These are phyloP conservation scores for Cubamyces lactineus DNA, from an alignment of 768 basidiomycete genomes.

Conservation along the genomic window DNA sequence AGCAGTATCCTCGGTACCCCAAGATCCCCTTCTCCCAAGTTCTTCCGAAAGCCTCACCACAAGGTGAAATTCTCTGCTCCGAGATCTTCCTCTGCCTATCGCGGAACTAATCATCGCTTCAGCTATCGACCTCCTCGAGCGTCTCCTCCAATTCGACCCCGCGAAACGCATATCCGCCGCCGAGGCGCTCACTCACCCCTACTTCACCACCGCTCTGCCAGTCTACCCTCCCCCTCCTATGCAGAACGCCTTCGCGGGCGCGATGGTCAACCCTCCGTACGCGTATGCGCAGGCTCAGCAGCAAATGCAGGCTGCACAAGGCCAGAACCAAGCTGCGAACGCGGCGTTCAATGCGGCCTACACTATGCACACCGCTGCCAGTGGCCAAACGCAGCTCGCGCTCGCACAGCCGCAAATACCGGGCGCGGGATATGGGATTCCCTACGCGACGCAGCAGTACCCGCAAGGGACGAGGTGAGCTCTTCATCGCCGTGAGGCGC, in stretches of 20 bases:
- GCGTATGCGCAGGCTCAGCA: slow-evolving; percentile 51
- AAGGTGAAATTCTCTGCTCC: slow-evolving; percentile 52
- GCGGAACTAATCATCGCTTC: slow-evolving; percentile 1
- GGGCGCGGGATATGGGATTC: slow-evolving; percentile 21
- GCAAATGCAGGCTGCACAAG: slow-evolving; percentile 44
- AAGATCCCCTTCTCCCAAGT: slow-evolving; percentile 82
- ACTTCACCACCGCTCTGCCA: slow-evolving; percentile 64
- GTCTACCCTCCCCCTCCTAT: slow-evolving; percentile 60
- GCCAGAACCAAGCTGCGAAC: slow-evolving; percentile 38
- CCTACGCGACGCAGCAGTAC: slow-evolving; percentile 18
- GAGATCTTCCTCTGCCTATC: not conserved
- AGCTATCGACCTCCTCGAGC: slow-evolving; percentile 93
- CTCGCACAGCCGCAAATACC: slow-evolving; percentile 23
- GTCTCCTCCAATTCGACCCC: slow-evolving; percentile 95
- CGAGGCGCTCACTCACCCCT: slow-evolving; percentile 90
- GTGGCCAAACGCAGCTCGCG: slow-evolving; percentile 14
- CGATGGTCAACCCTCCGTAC: slow-evolving; percentile 42
- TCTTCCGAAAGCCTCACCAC: slow-evolving; percentile 82
- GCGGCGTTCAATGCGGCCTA: slow-evolving; percentile 26
- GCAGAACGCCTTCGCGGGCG: slow-evolving; percentile 69
- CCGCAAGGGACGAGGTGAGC: not conserved
- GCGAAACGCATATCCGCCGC: slow-evolving; percentile 88
- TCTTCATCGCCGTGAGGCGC: not conserved
- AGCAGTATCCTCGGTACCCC: slow-evolving; percentile 86
- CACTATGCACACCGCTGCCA: slow-evolving; percentile 19